Evolutionary conservation across 169 alveolate genomes (phyloP).

Genomic region (Plasmodium vinckei): DNA sequence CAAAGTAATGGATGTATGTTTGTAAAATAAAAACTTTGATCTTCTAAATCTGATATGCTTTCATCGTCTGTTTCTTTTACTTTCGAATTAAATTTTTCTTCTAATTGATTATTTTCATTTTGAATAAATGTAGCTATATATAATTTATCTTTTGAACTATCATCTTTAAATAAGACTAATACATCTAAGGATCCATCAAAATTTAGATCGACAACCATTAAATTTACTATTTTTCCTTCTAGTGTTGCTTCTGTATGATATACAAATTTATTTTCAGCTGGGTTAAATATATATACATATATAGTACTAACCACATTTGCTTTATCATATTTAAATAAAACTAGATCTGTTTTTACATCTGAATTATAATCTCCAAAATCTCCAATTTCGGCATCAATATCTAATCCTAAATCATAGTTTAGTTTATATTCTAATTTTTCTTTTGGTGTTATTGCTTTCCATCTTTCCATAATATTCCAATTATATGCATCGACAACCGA

Average conservation of each 20-base stretch:
- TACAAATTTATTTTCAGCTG: slow-evolving; percentile 29
- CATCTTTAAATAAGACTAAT: slow-evolving; percentile 77
- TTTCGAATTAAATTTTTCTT: slow-evolving; percentile 64
- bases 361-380: slow-evolving; percentile 75
- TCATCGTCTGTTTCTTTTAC: slow-evolving; percentile 46
- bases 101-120: slow-evolving; percentile 63
- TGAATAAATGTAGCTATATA: slow-evolving; percentile 45
- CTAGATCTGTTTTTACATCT: slow-evolving; percentile 74
- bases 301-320: slow-evolving; percentile 35
- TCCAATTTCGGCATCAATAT: slow-evolving; percentile 71
- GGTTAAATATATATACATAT: slow-evolving; percentile 36
- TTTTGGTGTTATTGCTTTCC: slow-evolving; percentile 59
- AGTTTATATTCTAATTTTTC: slow-evolving; percentile 67
- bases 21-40: slow-evolving; percentile 71
- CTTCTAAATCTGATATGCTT: slow-evolving; percentile 10
- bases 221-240: slow-evolving; percentile 77
- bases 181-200: slow-evolving; percentile 79
- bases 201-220: slow-evolving; percentile 80
- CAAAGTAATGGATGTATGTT: slow-evolving; percentile 85
- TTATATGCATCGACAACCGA: slow-evolving; percentile 37
- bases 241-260: slow-evolving; percentile 54
- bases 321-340: slow-evolving; percentile 62
- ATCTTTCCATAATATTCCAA: slow-evolving; percentile 59
- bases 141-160: slow-evolving; percentile 10
- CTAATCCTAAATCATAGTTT: slow-evolving; percentile 56